Conservation (phyloP, 345 rosid species). For the Psidium friedrichsthalianum region DNA sequence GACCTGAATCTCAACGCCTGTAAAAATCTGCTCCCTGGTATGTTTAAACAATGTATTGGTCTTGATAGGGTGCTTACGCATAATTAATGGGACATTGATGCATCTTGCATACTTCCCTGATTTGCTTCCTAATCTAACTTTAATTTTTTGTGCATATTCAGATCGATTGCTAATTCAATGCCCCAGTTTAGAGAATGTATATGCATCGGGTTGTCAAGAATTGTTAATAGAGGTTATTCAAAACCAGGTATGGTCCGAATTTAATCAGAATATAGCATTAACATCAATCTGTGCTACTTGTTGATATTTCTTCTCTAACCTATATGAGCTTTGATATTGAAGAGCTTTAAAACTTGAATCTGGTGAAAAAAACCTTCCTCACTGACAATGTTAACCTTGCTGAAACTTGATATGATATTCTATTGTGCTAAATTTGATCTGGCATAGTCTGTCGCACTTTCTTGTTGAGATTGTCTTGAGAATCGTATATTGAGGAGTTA, state of each 20-base stretch:
- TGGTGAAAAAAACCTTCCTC: neutral
- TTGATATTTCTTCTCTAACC: neutral
- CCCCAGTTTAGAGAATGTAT: conserved; percentile 63
- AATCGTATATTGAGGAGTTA: neutral
- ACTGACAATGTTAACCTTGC: neutral
- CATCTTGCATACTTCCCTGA: neutral
- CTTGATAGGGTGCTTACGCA: neutral
- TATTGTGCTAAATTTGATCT: neutral
- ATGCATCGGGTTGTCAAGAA: conserved; percentile 74
- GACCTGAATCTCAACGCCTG: conserved; percentile 85
- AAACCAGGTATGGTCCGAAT: conserved; percentile 52
- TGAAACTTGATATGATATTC: neutral
- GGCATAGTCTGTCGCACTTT: neutral
- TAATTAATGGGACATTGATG: neutral
- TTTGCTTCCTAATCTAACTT: neutral
- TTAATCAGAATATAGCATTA: neutral
- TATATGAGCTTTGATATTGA: neutral
- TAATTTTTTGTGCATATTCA: neutral
- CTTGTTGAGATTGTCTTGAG: neutral
- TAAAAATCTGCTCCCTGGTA: conserved; percentile 68
- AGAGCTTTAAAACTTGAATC: neutral
- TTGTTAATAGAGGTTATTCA: conserved; percentile 45
- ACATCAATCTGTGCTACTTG: neutral
- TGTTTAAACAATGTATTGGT: neutral
- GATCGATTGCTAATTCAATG: conserved; percentile 83